Percentiles rank a stretch among this genome's conserved stretches.
Conservation (phyloP, 176 grass and related monocot species). For the Oryza meyeriana region DNA sequence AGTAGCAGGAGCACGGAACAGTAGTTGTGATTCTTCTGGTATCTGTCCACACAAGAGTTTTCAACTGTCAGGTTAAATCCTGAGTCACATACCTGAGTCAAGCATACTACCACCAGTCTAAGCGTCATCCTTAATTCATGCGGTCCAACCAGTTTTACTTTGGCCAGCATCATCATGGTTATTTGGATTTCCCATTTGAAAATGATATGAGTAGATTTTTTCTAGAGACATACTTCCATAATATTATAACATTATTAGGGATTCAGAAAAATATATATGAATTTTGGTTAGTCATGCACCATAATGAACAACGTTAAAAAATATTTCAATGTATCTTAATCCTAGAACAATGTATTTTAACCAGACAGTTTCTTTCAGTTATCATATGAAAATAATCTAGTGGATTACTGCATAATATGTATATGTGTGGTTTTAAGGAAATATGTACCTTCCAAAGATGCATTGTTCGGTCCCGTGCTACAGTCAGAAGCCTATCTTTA, state of each 20-base stretch:
- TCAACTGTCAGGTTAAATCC: neutral
- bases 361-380: neutral
- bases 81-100: neutral
- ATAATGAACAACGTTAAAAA: neutral
- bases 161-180: neutral
- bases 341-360: neutral
- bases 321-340: neutral
- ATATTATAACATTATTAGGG: neutral
- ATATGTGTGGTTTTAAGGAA: neutral
- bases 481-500: constrained; percentile 79
- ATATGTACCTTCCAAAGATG: constrained; percentile 77
- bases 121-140: neutral
- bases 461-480: constrained; percentile 76
- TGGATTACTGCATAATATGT: neutral
- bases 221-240: neutral
- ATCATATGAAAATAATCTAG: neutral
- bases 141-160: neutral
- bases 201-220: neutral
- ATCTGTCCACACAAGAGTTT: constrained; percentile 47
- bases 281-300: neutral
- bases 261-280: neutral
- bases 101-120: neutral
- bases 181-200: neutral
- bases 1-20: constrained; percentile 69
- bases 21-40: constrained; percentile 80